Evolutionary conservation across 352 stramenopile genomes (phyloP).

Genomic region (Pythium diclinum): DNA sequence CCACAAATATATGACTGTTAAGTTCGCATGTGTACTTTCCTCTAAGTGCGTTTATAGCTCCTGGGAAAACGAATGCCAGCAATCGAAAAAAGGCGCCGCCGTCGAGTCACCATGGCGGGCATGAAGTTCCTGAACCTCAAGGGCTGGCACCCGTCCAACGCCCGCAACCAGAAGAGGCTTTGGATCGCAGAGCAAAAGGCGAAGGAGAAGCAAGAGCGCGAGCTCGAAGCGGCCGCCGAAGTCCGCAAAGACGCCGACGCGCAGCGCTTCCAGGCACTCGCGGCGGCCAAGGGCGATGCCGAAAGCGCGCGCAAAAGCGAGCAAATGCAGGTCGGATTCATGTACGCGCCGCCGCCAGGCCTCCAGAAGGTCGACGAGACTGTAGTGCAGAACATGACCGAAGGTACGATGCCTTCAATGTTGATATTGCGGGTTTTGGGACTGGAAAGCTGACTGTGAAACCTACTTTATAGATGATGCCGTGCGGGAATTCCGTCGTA

Average conservation of each 20-base stretch:
- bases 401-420: slow-evolving; percentile 23
- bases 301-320: slow-evolving; percentile 40
- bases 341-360: slow-evolving; percentile 71
- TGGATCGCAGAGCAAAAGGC: slow-evolving; percentile 82
- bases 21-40: neutral
- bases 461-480: slow-evolving; percentile 43
- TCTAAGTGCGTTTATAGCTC: neutral
- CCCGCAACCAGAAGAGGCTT: slow-evolving; percentile 82
- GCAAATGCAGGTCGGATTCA: slow-evolving; percentile 64
- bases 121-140: slow-evolving; percentile 85
- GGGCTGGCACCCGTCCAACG: slow-evolving; percentile 71
- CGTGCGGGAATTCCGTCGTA: slow-evolving; percentile 60
- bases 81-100: neutral
- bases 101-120: slow-evolving; percentile 47
- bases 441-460: neutral
- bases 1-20: neutral
- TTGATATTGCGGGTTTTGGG: neutral
- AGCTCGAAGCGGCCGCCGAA: slow-evolving; percentile 64
- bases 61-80: neutral
- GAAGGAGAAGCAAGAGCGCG: slow-evolving; percentile 39
- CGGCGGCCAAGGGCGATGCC: slow-evolving; percentile 49
- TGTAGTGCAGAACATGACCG: slow-evolving; percentile 22
- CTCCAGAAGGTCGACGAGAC: slow-evolving; percentile 46
- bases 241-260: slow-evolving; percentile 58
- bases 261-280: slow-evolving; percentile 55